Evolutionary conservation across 2,329 filamentous ascomycete genomes (phyloP).

Genomic region (Cladosporium sphaerospermum): DNA sequence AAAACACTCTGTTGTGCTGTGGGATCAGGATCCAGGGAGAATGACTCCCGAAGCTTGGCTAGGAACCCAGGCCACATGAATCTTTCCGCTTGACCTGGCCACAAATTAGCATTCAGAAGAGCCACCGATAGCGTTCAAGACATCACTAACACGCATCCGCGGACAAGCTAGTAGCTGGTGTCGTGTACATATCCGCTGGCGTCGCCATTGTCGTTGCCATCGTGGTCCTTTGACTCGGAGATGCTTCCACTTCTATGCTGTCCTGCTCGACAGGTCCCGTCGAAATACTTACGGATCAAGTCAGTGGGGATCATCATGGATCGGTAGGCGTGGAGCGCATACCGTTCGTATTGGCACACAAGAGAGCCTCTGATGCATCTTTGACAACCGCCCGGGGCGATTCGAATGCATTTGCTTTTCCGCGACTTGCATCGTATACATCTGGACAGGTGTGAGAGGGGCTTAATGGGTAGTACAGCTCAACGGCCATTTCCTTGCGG

Average conservation of each 20-base stretch:
- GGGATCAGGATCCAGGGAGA: neutral
- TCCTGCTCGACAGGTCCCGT: neutral
- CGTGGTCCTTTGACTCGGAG: neutral
- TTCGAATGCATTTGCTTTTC: conserved; percentile 6
- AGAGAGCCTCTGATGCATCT: neutral
- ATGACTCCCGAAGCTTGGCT: conserved; percentile 1
- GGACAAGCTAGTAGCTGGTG: neutral
- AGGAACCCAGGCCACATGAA: conserved; percentile 6
- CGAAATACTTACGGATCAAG: neutral
- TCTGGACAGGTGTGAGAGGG: neutral
- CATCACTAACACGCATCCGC: neutral
- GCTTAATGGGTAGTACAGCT: neutral
- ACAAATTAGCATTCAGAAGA: neutral
- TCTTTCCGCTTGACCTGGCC: neutral
- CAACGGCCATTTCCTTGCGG: neutral
- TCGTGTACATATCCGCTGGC: neutral
- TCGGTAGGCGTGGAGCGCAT: too few species aligned
- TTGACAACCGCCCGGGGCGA: neutral
- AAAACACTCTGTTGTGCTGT: neutral
- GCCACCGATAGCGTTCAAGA: neutral
- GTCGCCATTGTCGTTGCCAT: neutral
- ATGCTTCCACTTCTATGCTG: neutral
- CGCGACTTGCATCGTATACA: conserved; percentile 6
- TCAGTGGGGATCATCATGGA: neutral
- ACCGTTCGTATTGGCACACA: too few species aligned